Evolutionary conservation across 495 filamentous ascomycete genomes (phyloP).

Genomic region (Penicillium ucsense): DNA sequence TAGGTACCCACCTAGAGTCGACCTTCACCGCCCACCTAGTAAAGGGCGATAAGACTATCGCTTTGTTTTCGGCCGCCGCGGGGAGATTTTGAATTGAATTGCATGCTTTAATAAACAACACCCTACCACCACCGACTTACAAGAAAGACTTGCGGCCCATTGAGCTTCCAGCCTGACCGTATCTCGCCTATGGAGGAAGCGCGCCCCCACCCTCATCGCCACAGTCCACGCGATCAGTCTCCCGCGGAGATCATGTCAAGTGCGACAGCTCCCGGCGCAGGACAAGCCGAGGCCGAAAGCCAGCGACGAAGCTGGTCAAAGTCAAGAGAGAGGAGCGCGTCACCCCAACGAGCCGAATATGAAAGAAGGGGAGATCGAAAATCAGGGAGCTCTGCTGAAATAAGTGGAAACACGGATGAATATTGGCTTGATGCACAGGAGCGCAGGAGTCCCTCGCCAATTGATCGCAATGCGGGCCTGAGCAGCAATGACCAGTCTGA

Average conservation of each 20-base stretch:
- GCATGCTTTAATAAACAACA: too few species aligned
- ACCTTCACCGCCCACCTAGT: too few species aligned
- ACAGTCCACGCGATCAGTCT: constrained; percentile 27
- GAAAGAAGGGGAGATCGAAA: constrained; percentile 21
- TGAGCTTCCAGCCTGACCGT: too few species aligned
- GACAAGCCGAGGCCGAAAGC: constrained; percentile 32
- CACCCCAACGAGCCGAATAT: constrained; percentile 27
- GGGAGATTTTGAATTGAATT: too few species aligned
- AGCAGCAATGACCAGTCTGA: constrained; percentile 10
- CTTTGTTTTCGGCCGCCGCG: too few species aligned
- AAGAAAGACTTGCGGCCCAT: too few species aligned
- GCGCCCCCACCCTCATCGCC: constrained; percentile 45
- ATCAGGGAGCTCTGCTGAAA: constrained; percentile 39
- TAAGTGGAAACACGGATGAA: constrained; percentile 29
- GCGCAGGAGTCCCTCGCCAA: constrained; percentile 19
- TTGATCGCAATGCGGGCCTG: constrained; percentile 8
- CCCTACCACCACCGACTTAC: too few species aligned
- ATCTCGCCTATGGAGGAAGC: constrained; percentile 17
- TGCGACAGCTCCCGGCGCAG: constrained; percentile 38
- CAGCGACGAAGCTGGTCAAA: constrained; percentile 30
- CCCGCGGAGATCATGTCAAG: constrained; percentile 43
- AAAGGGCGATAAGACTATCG: too few species aligned
- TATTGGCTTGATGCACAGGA: constrained; percentile 30
- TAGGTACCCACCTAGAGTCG: too few species aligned
- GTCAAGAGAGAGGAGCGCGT: constrained; percentile 19